Conservation (phyloP, 768 basidiomycete genomes). For the Neoboletus brunneissimus region DNA sequence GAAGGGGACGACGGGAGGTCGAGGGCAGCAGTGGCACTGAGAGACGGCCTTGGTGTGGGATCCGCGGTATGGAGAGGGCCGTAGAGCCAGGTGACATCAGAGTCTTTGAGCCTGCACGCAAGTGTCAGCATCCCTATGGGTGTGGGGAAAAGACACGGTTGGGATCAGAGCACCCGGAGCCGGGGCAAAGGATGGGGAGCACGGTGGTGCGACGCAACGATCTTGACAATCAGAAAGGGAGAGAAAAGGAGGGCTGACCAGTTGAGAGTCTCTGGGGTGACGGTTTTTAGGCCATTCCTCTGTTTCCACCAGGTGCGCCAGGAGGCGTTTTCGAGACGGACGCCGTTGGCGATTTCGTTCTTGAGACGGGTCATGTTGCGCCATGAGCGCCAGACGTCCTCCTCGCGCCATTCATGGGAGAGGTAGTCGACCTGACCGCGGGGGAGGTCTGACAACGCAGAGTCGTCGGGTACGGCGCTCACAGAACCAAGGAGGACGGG, state of each 20-base stretch:
- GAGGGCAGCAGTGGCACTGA: constrained; percentile 35
- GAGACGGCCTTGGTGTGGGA: constrained; percentile 51
- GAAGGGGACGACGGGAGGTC: constrained; percentile 37
- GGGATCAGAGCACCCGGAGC: background rate
- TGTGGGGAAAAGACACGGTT: too few species aligned
- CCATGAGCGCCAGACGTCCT: constrained; percentile 99
- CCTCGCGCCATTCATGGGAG: constrained; percentile 95
- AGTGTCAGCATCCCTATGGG: constrained; percentile 7
- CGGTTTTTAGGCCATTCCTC: constrained; percentile 90
- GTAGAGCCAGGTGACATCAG: constrained; percentile 98
- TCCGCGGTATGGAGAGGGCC: constrained; percentile 95
- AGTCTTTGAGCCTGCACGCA: constrained; percentile 88
- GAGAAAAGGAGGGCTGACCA: constrained; percentile 61
- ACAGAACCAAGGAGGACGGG: constrained; percentile 69
- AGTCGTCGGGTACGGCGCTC: constrained; percentile 68
- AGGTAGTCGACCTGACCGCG: constrained; percentile 98
- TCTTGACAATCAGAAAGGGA: background rate
- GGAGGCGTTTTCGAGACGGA: constrained; percentile 93
- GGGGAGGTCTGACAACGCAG: constrained; percentile 77
- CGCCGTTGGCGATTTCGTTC: constrained; percentile 95
- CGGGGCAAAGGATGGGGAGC: too few species aligned
- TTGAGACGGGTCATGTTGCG: constrained; percentile 97
- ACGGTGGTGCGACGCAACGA: background rate
- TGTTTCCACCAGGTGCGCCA: constrained; percentile 99
- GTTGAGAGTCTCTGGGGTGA: constrained; percentile 96